Percentiles rank a stretch among this genome's conserved stretches.
phyloP scores from a whole-genome alignment of 2,329 filamentous ascomycete species.

The Calonectria naviculata region DNA sequence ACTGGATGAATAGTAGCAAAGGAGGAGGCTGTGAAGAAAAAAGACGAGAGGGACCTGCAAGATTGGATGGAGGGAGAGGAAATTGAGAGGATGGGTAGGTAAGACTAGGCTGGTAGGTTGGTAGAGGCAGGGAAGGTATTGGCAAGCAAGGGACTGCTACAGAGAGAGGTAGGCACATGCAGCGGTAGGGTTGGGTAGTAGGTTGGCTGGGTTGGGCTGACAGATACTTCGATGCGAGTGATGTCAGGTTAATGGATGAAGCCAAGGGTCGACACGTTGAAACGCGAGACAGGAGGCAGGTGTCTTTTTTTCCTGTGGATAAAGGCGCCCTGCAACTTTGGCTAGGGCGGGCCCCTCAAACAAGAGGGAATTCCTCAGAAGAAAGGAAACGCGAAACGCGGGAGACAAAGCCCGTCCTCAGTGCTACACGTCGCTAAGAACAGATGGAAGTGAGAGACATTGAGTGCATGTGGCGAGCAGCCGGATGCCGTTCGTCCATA shows the following conservation, averaged over 20 bases:
- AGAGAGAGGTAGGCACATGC: neutral
- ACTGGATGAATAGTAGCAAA: neutral
- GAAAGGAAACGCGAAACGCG: neutral
- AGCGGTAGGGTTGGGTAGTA: neutral
- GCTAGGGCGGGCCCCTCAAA: neutral
- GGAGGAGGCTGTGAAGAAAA: neutral
- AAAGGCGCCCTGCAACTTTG: neutral
- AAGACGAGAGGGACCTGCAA: slow-evolving; percentile 3
- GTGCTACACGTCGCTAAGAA: neutral
- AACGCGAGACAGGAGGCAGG: slow-evolving; percentile 13
- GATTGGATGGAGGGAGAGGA: slow-evolving; percentile 9
- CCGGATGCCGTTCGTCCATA: neutral
- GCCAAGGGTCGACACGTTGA: slow-evolving; percentile 14
- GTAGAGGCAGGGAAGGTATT: neutral
- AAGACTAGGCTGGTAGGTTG: neutral
- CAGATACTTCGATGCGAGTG: slow-evolving; percentile 10
- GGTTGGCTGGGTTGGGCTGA: neutral
- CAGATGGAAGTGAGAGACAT: neutral
- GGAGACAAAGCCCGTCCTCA: neutral
- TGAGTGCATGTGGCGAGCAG: slow-evolving; percentile 1
- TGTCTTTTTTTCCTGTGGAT: neutral
- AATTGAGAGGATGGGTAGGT: slow-evolving; percentile 7
- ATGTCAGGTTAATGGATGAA: slow-evolving; percentile 14
- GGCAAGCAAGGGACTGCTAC: slow-evolving; percentile 10
- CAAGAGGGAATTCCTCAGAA: neutral